Percentiles rank a stretch among this genome's conserved stretches.
Conservation (phyloP, 2,329 filamentous ascomycete genomes). For the Decorospora gaudefroyi region DNA sequence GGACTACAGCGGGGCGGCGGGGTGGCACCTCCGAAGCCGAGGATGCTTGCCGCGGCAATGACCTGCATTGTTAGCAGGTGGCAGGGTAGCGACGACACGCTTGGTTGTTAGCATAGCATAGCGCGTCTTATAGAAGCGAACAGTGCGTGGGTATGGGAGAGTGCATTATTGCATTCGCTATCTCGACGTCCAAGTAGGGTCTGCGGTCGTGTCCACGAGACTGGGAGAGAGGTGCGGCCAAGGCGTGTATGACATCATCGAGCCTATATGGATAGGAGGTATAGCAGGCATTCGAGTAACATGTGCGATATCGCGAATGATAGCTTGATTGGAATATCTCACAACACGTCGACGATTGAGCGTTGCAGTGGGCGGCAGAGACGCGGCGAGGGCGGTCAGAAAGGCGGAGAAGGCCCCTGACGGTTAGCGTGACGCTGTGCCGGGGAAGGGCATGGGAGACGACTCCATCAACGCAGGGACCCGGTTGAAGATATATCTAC, state of each 20-base stretch:
- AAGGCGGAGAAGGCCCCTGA: slow-evolving; percentile 20
- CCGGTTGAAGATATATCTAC: slow-evolving; percentile 8
- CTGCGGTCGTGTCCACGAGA: not conserved
- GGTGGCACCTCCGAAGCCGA: slow-evolving; percentile 6
- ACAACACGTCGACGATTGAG: not conserved
- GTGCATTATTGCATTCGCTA: no score
- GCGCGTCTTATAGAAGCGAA: no score
- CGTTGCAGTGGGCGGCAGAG: not conserved
- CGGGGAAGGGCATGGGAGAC: slow-evolving; percentile 22
- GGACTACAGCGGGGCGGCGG: slow-evolving; percentile 5
- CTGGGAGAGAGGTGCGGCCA: slow-evolving; percentile 2
- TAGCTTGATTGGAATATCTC: not conserved
- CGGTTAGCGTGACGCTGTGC: slow-evolving; percentile 18
- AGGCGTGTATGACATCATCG: not conserved
- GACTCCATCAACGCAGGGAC: slow-evolving; percentile 16
- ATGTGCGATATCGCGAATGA: not conserved
- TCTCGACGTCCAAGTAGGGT: no score
- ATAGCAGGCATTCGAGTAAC: no score
- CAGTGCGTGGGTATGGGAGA: no score
- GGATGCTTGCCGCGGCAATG: slow-evolving; percentile 1
- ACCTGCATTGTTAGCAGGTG: slow-evolving; percentile 5
- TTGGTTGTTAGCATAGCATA: no score
- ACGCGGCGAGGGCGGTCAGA: slow-evolving; percentile 21
- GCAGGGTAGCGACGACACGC: no score
- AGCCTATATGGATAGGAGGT: not conserved